Evolutionary conservation across 2,329 filamentous ascomycete species (phyloP).

Genomic region (Rugonectria rugulosa): DNA sequence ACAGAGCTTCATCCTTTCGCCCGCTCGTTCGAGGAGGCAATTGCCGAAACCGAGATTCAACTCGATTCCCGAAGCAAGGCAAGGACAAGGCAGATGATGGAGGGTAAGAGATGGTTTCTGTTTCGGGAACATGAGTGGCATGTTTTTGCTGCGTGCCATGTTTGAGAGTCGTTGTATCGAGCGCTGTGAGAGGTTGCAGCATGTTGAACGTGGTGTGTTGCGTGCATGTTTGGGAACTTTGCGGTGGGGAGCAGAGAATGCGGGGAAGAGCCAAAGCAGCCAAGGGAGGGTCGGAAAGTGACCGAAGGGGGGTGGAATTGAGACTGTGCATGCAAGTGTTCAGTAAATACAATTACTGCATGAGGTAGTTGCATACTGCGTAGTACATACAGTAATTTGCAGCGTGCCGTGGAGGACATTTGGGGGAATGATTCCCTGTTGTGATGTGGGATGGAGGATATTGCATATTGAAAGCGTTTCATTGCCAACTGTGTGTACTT

Average conservation of each 20-base stretch:
- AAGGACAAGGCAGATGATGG: neutral
- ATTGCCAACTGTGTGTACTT: no score
- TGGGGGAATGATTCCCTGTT: no score
- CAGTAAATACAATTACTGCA: no score
- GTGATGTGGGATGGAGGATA: no score
- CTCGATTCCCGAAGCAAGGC: conserved; percentile 3
- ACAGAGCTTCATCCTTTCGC: conserved; percentile 1
- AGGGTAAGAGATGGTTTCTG: neutral
- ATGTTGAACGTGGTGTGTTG: neutral
- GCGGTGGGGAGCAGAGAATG: conserved; percentile 6
- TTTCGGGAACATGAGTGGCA: conserved; percentile 7
- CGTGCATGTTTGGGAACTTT: conserved; percentile 1
- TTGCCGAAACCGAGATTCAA: conserved; percentile 5
- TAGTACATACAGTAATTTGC: no score
- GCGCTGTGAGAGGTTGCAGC: neutral
- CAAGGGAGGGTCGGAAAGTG: conserved; percentile 18
- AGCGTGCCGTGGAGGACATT: no score
- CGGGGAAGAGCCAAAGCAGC: conserved; percentile 11
- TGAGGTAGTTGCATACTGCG: no score
- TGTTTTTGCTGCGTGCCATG: conserved; percentile 5
- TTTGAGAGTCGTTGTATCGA: neutral
- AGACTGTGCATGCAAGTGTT: no score
- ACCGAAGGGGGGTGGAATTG: no score
- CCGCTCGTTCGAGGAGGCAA: neutral
- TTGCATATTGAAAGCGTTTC: no score